These are phyloP conservation scores for Paecilomyces variotii DNA, from an alignment of 2,329 filamentous ascomycete genomes.

Conservation along the genomic window DNA sequence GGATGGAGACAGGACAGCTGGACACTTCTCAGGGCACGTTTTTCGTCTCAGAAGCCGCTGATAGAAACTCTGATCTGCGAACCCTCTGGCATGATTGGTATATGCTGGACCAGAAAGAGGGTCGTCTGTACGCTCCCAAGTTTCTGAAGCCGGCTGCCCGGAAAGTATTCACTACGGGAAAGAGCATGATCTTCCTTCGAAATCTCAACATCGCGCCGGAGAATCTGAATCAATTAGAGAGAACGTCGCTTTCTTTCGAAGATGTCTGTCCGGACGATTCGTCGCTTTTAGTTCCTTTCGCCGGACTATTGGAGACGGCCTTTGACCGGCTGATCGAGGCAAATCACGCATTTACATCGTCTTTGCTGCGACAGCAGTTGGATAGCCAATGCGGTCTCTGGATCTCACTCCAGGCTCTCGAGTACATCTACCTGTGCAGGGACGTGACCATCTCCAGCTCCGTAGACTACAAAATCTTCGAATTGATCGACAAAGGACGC, in stretches of 20 bases:
- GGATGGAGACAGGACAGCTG: constrained; percentile 76
- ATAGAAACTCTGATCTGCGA: constrained; percentile 48
- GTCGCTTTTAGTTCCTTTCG: constrained; percentile 31
- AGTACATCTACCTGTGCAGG: constrained; percentile 66
- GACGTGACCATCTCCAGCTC: constrained; percentile 61
- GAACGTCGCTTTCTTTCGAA: constrained; percentile 21
- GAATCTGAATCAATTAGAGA: constrained; percentile 26
- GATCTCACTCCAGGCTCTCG: constrained; percentile 57
- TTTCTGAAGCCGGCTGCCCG: constrained; percentile 64
- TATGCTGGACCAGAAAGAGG: constrained; percentile 51
- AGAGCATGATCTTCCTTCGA: constrained; percentile 78
- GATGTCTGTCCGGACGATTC: constrained; percentile 32
- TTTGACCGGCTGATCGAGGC: constrained; percentile 71
- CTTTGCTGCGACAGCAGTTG: constrained; percentile 57
- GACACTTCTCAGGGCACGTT: constrained; percentile 60
- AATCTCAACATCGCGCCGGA: constrained; percentile 48
- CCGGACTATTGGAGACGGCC: constrained; percentile 62
- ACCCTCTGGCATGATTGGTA: constrained; percentile 73
- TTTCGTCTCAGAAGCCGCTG: constrained; percentile 59
- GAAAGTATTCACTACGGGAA: constrained; percentile 79
- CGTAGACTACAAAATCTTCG: constrained; percentile 64
- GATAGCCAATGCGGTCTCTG: constrained; percentile 62
- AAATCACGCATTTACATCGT: constrained; percentile 63
- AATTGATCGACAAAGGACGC: constrained; percentile 57
- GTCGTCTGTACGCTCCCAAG: constrained; percentile 58